Base-by-base conservation (phyloP, 1,139 yeast species). In the Lodderomyces orthopsilosis region DNA sequence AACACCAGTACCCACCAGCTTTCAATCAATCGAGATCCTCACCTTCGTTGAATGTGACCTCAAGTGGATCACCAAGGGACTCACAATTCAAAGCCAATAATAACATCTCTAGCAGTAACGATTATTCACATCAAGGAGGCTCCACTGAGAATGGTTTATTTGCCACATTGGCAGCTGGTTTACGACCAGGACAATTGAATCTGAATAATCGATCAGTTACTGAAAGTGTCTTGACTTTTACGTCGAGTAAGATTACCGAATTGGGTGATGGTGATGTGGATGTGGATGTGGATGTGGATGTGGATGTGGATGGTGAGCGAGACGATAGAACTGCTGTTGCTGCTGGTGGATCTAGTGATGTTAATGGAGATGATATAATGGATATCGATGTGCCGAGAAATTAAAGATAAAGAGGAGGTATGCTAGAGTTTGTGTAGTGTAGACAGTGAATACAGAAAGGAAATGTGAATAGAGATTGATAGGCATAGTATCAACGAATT, bases 201-300 rank as follows among this genome's bases (percentile, higher is more conserved):
- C 47, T 59, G 47, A 53, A 52, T 33, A 62, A 54, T 40, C 55
- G 74, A 45, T 66, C 75, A 1, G 60, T 55, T 30, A 70, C 75
- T 1, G 76, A 70, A 37, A 65, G 70, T 4, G 37, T 46, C 13
- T 21, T 28, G 13, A 18, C 40, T 9, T 46, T 27, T 19, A 28
- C 39, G 15, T 43, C 44, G n/a, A 28, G 37, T 3, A 40, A 41
- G 36, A 46, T 48, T 22, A 38, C 35, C 6, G 50, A 46, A 34
- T 12, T 48, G 19, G 30, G 23, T 18, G 44, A 40, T 35, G 41
- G 28, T 21, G 42, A 42, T 19, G 43, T 39, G 33, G 14, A 30
- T 9, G 41, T 41, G 41, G 45, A 45, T 26, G 30, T 41, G 13
- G 47, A 41, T 37, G 30, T 41, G 13, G 47, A 41, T 37, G 41